Conservation (phyloP, 139 green algal species). For the Picochlorum sp. region DNA sequence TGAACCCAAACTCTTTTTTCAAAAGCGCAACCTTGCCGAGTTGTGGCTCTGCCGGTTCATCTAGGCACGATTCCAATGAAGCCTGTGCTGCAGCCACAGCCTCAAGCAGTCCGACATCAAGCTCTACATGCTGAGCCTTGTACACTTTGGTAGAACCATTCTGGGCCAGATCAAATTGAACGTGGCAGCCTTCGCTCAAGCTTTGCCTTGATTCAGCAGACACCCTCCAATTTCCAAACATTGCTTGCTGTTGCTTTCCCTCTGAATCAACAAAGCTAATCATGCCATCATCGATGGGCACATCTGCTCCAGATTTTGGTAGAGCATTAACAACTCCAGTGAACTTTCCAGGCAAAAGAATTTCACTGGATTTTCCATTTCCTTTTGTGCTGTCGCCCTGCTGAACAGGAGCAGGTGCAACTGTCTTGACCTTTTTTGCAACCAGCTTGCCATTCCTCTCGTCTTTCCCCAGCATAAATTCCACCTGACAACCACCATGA, state of each 20-base stretch:
- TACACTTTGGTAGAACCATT: neutral
- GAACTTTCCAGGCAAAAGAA: neutral
- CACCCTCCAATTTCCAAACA: neutral
- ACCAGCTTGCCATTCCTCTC: slow-evolving; percentile 10
- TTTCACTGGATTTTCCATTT: neutral
- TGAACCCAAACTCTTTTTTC: slow-evolving; percentile 42
- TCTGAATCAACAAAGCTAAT: slow-evolving; percentile 14
- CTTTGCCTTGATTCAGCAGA: neutral
- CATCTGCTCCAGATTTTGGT: neutral
- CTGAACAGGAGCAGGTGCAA: neutral
- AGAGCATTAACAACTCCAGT: neutral
- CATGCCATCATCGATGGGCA: slow-evolving; percentile 17
- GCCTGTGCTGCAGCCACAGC: neutral
- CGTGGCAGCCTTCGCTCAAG: slow-evolving; percentile 12
- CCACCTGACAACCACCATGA: slow-evolving; percentile 1
- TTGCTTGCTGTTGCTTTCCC: slow-evolving; percentile 12
- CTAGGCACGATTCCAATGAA: neutral
- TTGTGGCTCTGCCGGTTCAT: slow-evolving; percentile 1
- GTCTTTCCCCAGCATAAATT: slow-evolving; percentile 15
- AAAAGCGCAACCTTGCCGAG: slow-evolving; percentile 19
- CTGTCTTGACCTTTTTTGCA: slow-evolving; percentile 11
- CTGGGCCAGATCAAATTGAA: slow-evolving; percentile 21
- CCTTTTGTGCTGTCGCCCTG: neutral
- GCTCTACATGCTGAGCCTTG: slow-evolving; percentile 2
- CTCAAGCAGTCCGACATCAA: neutral